These are phyloP conservation scores for Apiotrichum gamsii DNA, from an alignment of 1,284 basidiomycete species.

Conservation along the genomic window DNA sequence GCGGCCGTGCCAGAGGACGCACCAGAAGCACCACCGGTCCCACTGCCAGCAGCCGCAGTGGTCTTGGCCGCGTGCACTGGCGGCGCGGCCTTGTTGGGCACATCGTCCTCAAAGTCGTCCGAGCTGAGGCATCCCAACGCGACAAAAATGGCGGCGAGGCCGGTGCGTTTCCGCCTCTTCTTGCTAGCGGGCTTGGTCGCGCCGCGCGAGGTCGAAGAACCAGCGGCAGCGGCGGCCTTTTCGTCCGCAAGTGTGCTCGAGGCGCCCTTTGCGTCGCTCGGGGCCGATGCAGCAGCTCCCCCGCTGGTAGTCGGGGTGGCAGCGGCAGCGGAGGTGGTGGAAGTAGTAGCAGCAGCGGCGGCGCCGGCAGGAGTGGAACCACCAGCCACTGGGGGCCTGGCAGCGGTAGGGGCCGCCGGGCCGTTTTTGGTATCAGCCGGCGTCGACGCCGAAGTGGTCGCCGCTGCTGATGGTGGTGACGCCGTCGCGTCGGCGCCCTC, in stretches of 20 bases:
- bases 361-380: neutral
- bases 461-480: neutral
- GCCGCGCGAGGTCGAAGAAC: neutral
- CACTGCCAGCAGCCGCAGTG: neutral
- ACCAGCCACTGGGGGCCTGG: neutral
- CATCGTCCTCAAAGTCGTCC: conserved; percentile 39
- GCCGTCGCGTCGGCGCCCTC: neutral
- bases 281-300: neutral
- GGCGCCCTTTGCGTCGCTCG: neutral
- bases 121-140: conserved; percentile 40
- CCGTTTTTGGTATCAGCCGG: neutral
- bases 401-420: neutral
- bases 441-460: neutral
- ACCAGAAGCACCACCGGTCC: neutral
- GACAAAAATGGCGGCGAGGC: conserved; percentile 34
- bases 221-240: neutral
- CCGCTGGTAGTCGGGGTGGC: neutral
- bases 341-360: neutral
- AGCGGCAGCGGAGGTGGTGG: neutral
- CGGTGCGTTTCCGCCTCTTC: conserved; percentile 40
- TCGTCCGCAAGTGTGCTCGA: neutral
- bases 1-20: neutral
- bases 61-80: neutral
- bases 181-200: conserved; percentile 15
- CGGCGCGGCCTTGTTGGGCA: conserved; percentile 12